These are phyloP conservation scores for Haplosporangium sp. DNA, from an alignment of 371 early-diverging fungal genomes.

Conservation along the genomic window DNA sequence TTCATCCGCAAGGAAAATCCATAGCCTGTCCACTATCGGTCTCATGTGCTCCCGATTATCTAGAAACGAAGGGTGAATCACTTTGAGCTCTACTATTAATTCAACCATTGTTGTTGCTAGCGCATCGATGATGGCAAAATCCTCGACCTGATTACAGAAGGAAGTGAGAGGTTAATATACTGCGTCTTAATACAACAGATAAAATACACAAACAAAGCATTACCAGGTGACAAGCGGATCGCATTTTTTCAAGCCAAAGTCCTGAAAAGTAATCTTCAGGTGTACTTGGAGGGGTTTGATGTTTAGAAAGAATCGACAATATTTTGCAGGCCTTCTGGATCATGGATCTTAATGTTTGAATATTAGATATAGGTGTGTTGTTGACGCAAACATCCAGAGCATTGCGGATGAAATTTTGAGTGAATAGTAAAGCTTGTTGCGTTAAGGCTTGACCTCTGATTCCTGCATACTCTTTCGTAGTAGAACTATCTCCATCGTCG, in stretches of 20 bases:
- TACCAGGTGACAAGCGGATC: constrained; percentile 63
- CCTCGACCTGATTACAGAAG: constrained; percentile 24
- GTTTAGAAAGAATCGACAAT: constrained; percentile 30
- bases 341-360: constrained; percentile 38
- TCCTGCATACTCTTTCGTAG: constrained; percentile 48
- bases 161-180: constrained; percentile 2
- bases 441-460: constrained; percentile 47
- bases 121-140: constrained; percentile 44
- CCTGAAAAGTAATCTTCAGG: constrained; percentile 40
- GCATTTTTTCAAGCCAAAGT: constrained; percentile 57
- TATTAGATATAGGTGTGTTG: constrained; percentile 13
- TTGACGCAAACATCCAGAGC: constrained; percentile 36
- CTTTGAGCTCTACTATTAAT: constrained; percentile 41
- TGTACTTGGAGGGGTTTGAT: constrained; percentile 17
- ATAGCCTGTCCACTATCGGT: constrained; percentile 56
- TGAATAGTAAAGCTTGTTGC: constrained; percentile 35
- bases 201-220: neutral
- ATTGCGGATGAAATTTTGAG: constrained; percentile 45
- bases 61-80: constrained; percentile 32
- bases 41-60: constrained; percentile 45
- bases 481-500: constrained; percentile 19
- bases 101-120: constrained; percentile 49
- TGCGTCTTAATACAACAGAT: neutral
- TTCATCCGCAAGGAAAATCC: constrained; percentile 62
- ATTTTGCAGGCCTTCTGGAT: constrained; percentile 44